Base-by-base conservation (phyloP, 345 rosid genomes). In the Gossypium raimondii region DNA sequence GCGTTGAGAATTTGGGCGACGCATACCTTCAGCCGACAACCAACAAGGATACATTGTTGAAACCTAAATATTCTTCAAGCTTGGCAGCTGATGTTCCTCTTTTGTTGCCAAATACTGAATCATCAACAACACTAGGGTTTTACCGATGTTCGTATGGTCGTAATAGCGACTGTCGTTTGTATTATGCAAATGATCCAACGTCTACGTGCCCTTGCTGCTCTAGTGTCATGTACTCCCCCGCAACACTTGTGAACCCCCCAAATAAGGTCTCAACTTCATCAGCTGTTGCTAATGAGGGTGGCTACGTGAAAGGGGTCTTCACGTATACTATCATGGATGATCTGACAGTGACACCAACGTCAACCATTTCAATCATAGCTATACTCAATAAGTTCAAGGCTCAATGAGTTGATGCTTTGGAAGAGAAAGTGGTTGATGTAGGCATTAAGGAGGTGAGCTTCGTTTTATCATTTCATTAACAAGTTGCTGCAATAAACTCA, bases 281-380 rank as follows among this genome's bases (percentile, higher is more conserved):
- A 17, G 17, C 22, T 52, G 6, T 18, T 16, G 20, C 1, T 16
- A 52, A 25, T 16, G 65, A 70, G 63, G 78, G 73, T 11, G 88
- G 86, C 3, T 86, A 60, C 20, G 82, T 78, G 34, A 83, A 78
- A 61, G 81, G 78, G 2, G 50, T 75, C 8, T 74, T 82, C 4
- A 82, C 78, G 0, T 82, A 77, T 52, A 80, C 73, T 79, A 79
- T 82, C 60, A 84, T 77, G 77, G 87, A 82, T 57, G 73, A 78
- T 70, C 67, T 86, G 44, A 55, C 11, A 9, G 76, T 83, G 38
- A 57, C 25, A 12, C 80, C 84, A 0, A 64, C 80, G 84, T 80
- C 81, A 3, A 72, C 76, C 34, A 70, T 74, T 25, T 76, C 84
- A 0, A 67, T 67, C 47, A 64, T 77, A 2, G 17, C 80, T 22